These are phyloP conservation scores for Xylaria palmicola DNA, from an alignment of 495 filamentous ascomycete species.

Conservation along the genomic window DNA sequence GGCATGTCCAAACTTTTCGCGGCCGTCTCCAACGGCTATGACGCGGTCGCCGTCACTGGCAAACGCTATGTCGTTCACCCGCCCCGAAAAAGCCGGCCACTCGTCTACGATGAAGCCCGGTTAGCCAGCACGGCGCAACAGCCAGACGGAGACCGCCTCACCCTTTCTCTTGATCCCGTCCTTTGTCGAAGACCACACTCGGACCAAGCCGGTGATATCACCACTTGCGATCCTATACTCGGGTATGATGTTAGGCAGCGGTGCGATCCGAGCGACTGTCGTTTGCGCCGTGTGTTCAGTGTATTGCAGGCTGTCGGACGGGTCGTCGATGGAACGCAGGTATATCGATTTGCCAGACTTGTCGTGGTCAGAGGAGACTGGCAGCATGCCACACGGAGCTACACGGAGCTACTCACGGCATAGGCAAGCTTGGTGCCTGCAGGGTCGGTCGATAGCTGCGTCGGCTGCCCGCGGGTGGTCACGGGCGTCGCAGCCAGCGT, in stretches of 20 bases:
- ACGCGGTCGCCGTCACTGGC: slow-evolving; percentile 95
- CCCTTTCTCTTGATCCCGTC: slow-evolving; percentile 67
- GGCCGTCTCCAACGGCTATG: slow-evolving; percentile 92
- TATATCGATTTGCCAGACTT: slow-evolving; percentile 97
- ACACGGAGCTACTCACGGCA: slow-evolving; percentile 62
- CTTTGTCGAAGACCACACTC: slow-evolving; percentile 76
- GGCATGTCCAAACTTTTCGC: slow-evolving; percentile 90
- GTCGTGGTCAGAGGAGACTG: neutral
- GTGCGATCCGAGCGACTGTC: slow-evolving; percentile 91
- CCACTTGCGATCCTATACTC: slow-evolving; percentile 96
- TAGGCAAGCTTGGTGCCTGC: slow-evolving; percentile 95
- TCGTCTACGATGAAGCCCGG: slow-evolving; percentile 56
- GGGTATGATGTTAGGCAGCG: slow-evolving; percentile 47
- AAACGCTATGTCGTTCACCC: slow-evolving; percentile 95
- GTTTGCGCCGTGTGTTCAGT: slow-evolving; percentile 82
- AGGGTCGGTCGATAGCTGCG: slow-evolving; percentile 82
- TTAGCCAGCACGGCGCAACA: neutral
- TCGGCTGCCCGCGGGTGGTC: slow-evolving; percentile 83
- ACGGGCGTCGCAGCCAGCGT: slow-evolving; percentile 63
- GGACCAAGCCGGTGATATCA: slow-evolving; percentile 77
- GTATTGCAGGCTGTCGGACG: slow-evolving; percentile 79
- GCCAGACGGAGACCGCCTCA: slow-evolving; percentile 15
- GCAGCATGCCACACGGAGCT: neutral
- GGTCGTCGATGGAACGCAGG: slow-evolving; percentile 87
- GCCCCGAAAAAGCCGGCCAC: slow-evolving; percentile 90